Conservation (phyloP, 257 asterid genomes). For the Paulownia fortunei region DNA sequence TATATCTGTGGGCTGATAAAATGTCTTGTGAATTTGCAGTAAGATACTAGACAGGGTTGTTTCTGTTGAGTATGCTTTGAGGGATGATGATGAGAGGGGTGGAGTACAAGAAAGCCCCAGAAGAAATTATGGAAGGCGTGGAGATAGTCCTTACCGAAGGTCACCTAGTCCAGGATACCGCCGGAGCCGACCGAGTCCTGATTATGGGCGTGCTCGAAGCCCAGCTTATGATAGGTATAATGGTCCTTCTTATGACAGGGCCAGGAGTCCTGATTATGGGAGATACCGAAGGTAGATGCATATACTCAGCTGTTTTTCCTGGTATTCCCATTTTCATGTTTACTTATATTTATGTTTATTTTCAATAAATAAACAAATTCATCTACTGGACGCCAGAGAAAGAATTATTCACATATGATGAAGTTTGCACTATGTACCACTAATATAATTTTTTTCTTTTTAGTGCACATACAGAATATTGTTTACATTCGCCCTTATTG, state of each 20-base stretch:
- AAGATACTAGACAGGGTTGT: constrained; percentile 87
- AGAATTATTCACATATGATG: not conserved
- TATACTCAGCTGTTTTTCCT: not conserved
- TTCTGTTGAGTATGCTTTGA: constrained; percentile 92
- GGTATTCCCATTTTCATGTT: not conserved
- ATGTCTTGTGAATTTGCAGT: constrained; percentile 47
- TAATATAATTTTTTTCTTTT: no score
- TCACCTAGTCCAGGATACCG: constrained; percentile 69
- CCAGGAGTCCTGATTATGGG: constrained; percentile 73
- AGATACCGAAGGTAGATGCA: constrained; percentile 63
- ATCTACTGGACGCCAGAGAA: not conserved
- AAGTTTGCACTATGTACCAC: not conserved
- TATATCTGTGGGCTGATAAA: constrained; percentile 5
- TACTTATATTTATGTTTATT: not conserved
- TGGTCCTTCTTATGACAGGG: constrained; percentile 62
- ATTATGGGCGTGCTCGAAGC: constrained; percentile 71
- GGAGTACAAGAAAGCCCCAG: constrained; percentile 64
- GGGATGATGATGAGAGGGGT: constrained; percentile 85
- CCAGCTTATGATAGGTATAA: constrained; percentile 70
- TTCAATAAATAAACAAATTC: not conserved
- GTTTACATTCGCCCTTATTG: not conserved
- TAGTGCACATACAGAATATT: not conserved
- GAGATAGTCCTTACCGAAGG: constrained; percentile 64
- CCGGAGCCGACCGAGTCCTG: constrained; percentile 80
- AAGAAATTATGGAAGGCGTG: constrained; percentile 63